Evolutionary conservation across 2,329 filamentous ascomycete species (phyloP).

Genomic region (Graphilbum ipis-grandicollis): DNA sequence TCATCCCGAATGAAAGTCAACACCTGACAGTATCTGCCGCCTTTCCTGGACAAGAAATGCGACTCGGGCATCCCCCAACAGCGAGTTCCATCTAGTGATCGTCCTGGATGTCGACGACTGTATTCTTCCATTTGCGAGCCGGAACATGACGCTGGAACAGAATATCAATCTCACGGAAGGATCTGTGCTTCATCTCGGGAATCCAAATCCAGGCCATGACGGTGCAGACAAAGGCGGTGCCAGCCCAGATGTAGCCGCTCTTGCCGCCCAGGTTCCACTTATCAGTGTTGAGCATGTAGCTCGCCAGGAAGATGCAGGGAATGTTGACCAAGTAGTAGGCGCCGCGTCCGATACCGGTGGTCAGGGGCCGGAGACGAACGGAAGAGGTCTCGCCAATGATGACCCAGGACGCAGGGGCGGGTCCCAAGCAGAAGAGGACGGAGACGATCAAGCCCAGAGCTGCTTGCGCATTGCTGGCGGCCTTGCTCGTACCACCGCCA

Average conservation of each 20-base stretch:
- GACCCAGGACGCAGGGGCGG: constrained; percentile 18
- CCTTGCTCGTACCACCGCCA: constrained; percentile 2
- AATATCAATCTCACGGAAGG: constrained; percentile 45
- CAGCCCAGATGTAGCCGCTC: constrained; percentile 43
- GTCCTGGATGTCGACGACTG: constrained; percentile 37
- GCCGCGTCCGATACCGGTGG: constrained; percentile 13
- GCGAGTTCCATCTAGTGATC: constrained; percentile 32
- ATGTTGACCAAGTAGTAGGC: constrained; percentile 14
- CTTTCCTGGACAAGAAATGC: too few relatives aligned
- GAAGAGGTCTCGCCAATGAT: constrained; percentile 21
- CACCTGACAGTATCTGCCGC: too few relatives aligned
- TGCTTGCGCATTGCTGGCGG: constrained; percentile 9
- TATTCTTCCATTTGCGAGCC: constrained; percentile 38
- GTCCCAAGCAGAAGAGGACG: constrained; percentile 45
- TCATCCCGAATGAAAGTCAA: too few relatives aligned
- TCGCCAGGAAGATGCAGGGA: constrained; percentile 13
- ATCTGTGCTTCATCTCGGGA: constrained; percentile 38
- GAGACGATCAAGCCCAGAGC: constrained; percentile 6
- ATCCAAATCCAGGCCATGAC: constrained; percentile 28
- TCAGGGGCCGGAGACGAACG: constrained; percentile 17
- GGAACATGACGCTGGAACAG: constrained; percentile 34
- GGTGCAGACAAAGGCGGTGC: constrained; percentile 36
- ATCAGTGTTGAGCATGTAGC: constrained; percentile 21
- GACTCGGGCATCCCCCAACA: too few relatives aligned
- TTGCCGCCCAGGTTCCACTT: constrained; percentile 27